Percentiles rank a stretch among this genome's conserved stretches.
Evolutionary conservation across 2,329 filamentous ascomycete species (phyloP).

Genomic region (Aspergillus amoenus): DNA sequence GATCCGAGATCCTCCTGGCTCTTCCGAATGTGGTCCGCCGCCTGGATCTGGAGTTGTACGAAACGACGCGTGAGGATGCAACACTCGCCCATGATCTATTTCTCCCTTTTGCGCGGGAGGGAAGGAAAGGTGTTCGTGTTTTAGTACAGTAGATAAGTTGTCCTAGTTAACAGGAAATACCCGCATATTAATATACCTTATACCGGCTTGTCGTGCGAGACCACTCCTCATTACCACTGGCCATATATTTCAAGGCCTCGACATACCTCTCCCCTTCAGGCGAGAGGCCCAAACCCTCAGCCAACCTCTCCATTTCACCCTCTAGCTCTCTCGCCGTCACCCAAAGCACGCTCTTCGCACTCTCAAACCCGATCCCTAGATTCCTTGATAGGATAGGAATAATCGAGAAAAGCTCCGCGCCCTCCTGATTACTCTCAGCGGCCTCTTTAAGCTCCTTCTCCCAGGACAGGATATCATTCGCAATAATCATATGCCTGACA

Average conservation of each 20-base stretch:
- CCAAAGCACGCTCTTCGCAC: not conserved
- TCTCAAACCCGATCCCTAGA: not conserved
- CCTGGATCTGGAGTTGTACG: constrained; percentile 32
- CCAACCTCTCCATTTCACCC: not conserved
- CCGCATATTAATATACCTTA: not conserved
- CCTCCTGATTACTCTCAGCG: not conserved
- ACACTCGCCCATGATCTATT: constrained; percentile 27
- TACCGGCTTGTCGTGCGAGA: not conserved
- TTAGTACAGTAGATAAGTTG: constrained; percentile 8
- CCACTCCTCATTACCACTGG: constrained; percentile 1
- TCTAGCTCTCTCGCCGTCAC: not conserved
- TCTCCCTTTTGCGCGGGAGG: constrained; percentile 15
- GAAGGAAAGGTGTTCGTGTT: constrained; percentile 22
- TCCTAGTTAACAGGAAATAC: too few relatives aligned
- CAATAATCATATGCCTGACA: not conserved
- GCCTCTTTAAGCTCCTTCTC: not conserved
- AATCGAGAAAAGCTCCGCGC: not conserved
- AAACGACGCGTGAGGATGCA: constrained; percentile 33
- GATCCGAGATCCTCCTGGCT: constrained; percentile 33
- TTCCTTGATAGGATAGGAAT: not conserved
- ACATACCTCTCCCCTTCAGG: not conserved
- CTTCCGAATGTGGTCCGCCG: constrained; percentile 29
- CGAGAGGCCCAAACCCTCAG: not conserved
- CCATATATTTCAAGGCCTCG: not conserved
- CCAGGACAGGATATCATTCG: not conserved